These are phyloP conservation scores for Ustilago curta DNA, from an alignment of 1,284 basidiomycete species.

Conservation along the genomic window DNA sequence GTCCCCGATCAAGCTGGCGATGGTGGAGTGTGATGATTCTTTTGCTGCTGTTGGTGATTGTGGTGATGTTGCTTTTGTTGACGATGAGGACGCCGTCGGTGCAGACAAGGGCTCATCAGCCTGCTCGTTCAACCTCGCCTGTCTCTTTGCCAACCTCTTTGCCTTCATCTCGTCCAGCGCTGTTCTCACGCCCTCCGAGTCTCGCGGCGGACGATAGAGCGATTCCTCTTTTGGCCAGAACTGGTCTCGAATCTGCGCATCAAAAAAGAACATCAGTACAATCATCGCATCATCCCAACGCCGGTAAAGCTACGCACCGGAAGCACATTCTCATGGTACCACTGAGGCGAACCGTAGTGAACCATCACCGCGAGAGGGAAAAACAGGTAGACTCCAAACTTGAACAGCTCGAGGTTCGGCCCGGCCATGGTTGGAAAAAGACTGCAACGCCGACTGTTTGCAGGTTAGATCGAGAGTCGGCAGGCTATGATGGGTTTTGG, in stretches of 20 bases:
- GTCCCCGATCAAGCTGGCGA: constrained; percentile 16
- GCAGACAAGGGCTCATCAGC: constrained; percentile 1
- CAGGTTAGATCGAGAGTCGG: constrained; percentile 1
- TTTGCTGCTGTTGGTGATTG: background rate
- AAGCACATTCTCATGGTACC: constrained; percentile 83
- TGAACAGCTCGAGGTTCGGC: constrained; percentile 74
- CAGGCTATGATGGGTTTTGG: background rate
- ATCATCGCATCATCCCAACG: background rate
- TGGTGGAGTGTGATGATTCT: constrained; percentile 3
- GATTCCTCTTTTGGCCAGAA: constrained; percentile 61
- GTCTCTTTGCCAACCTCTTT: constrained; percentile 44
- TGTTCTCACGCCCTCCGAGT: constrained; percentile 39
- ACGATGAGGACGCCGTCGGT: background rate
- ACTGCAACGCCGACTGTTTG: too few relatives aligned
- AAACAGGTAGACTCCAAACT: constrained; percentile 76
- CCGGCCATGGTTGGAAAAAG: constrained; percentile 75
- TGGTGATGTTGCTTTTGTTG: constrained; percentile 2
- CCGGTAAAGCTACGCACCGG: constrained; percentile 76
- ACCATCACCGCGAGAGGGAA: constrained; percentile 85
- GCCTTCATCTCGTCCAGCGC: constrained; percentile 54
- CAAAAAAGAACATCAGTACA: background rate
- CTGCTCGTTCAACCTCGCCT: constrained; percentile 31
- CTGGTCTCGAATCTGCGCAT: constrained; percentile 49
- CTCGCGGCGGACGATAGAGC: constrained; percentile 56
- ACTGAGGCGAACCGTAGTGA: constrained; percentile 88